phyloP scores from a whole-genome alignment of 2,329 filamentous ascomycete species.

The Penicillium sp. region DNA sequence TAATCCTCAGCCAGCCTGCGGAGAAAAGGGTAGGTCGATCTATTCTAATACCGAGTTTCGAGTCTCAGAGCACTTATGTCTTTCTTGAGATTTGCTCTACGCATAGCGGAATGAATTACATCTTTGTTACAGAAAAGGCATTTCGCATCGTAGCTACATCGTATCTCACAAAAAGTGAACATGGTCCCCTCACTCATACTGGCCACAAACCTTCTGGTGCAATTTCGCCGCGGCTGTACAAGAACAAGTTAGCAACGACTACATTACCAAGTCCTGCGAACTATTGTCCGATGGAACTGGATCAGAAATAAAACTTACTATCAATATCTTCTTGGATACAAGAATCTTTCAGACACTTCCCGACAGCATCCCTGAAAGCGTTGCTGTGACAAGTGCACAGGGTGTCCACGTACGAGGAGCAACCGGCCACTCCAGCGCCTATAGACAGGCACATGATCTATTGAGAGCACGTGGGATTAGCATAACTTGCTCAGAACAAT shows the following conservation, averaged over 20 bases:
- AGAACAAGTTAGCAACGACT: not conserved
- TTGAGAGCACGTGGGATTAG: conserved; percentile 3
- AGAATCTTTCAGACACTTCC: conserved; percentile 9
- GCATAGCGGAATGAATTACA: not conserved
- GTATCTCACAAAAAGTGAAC: not conserved
- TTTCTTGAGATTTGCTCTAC: not conserved
- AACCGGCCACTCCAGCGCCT: conserved; percentile 14
- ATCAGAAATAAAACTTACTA: conserved; percentile 7
- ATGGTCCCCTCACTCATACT: not conserved
- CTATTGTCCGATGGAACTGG: not conserved
- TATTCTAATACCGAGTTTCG: not conserved
- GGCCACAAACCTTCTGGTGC: not conserved
- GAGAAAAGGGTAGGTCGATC: not conserved
- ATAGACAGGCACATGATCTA: conserved; percentile 16
- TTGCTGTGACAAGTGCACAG: conserved; percentile 18
- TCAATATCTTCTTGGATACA: conserved; percentile 15
- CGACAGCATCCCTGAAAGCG: conserved; percentile 18
- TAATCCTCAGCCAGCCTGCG: not conserved
- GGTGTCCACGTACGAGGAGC: conserved; percentile 12
- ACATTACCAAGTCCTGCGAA: too few relatives aligned
- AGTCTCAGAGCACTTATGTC: not conserved
- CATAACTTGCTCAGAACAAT: not conserved
- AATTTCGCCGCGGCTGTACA: not conserved
- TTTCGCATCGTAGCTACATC: not conserved
- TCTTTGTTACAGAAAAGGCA: not conserved